Percentiles rank a stretch among this genome's conserved stretches.
Evolutionary conservation across 2,329 filamentous ascomycete genomes (phyloP).

Genomic region (Cytospora piceae): DNA sequence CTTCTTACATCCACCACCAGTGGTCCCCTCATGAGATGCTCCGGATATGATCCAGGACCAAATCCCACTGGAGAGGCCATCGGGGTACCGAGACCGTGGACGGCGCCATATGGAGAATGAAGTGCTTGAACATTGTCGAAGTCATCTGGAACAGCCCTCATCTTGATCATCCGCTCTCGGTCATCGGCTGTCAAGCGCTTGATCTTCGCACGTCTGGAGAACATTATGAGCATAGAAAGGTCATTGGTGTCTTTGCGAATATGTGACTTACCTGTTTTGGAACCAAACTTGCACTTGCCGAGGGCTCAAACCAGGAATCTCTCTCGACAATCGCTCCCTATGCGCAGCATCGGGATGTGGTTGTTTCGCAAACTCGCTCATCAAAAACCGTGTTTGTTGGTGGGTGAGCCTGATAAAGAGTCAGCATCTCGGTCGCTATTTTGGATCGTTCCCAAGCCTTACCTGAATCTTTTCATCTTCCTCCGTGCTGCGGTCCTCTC

Average conservation of each 20-base stretch:
- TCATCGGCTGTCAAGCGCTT: slow-evolving; percentile 73
- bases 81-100: slow-evolving; percentile 54
- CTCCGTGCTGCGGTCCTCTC: slow-evolving; percentile 61
- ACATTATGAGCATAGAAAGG: slow-evolving; percentile 29
- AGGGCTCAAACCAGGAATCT: slow-evolving; percentile 89
- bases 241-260: neutral
- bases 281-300: slow-evolving; percentile 98
- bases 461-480: slow-evolving; percentile 83
- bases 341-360: slow-evolving; percentile 92
- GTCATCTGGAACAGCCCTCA: slow-evolving; percentile 71
- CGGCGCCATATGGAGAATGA: slow-evolving; percentile 68
- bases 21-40: slow-evolving; percentile 66
- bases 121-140: slow-evolving; percentile 72
- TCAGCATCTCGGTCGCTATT: slow-evolving; percentile 36
- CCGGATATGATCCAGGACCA: slow-evolving; percentile 53
- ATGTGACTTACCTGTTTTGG: slow-evolving; percentile 78
- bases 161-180: slow-evolving; percentile 71
- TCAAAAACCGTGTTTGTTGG: slow-evolving; percentile 94
- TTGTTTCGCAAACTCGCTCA: slow-evolving; percentile 96
- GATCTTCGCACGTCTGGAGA: slow-evolving; percentile 67
- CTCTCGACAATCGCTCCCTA: slow-evolving; percentile 80
- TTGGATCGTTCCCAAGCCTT: slow-evolving; percentile 35
- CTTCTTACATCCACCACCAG: slow-evolving; percentile 71
- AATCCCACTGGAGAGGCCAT: slow-evolving; percentile 55
- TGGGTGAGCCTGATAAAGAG: slow-evolving; percentile 74